Base-by-base conservation (phyloP, 352 stramenopile species). In the Phytophthora sansomeana region DNA sequence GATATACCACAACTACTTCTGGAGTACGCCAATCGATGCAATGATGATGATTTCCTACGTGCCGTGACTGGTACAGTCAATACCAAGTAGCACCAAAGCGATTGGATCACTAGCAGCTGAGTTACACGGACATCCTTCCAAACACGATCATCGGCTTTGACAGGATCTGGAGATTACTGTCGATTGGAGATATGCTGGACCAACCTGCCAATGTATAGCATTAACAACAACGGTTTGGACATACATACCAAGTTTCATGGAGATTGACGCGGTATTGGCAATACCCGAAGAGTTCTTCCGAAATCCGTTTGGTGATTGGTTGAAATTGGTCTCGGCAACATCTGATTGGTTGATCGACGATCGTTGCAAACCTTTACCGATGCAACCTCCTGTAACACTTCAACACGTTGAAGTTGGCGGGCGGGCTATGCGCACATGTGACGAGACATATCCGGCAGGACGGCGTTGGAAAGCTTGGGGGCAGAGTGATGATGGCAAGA, bases 321-420 rank as follows among this genome's bases (percentile, higher is more conserved):
- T 38, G 16, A 16, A 29, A 19, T 7, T 38, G 7, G 21, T 24
- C 3, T 24, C 3, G 21, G 3, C 21, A 24, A 3, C 1, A 24
- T 24, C 21, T 24, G 21, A 1, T 24, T 24, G 21, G 21, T 24
- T 24, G 21, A 24, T 24, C 21, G 21, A 24, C 21, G 14, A 17
- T 38, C 8, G 30, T 21, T 49, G 51, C 26, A 58, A 58, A 49
- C 49, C 38, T 35, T 46, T 6, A 1, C 3, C 21, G 19, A 14
- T 35, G n/a, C n/a, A 33, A 46, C n/a, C n/a, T 42, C 44, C 41
- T 46, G 41, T 54, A 62, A 48, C 54, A 48, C 54, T 62, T 13
- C 54, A 62, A 47, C 54, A 7, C 14, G 42, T 54, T 62, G 30
- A 54, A 62, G 54, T 62, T 62, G 19, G 9, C 21, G 41, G 5